These are phyloP conservation scores for Globisporangium barbulae DNA, from an alignment of 352 stramenopile genomes.

Conservation along the genomic window DNA sequence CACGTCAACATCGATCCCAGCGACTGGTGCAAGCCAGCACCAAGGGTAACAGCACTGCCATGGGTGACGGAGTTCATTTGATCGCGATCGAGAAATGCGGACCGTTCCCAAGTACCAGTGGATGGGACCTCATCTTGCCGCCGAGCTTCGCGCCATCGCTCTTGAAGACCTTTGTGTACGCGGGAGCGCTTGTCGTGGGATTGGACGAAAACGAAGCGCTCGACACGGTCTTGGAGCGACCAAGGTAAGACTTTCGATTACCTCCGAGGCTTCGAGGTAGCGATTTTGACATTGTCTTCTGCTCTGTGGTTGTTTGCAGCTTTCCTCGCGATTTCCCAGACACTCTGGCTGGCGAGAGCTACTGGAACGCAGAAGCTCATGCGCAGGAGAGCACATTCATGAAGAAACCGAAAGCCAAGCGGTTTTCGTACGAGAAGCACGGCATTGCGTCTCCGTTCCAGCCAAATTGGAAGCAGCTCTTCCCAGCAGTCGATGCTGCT, in stretches of 20 bases:
- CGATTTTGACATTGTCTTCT: not conserved
- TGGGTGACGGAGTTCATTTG: slow-evolving; percentile 27
- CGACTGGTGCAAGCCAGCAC: not conserved
- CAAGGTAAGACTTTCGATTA: slow-evolving; percentile 26
- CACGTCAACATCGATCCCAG: slow-evolving; percentile 21
- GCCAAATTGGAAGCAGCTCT: slow-evolving; percentile 55
- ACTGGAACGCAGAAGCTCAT: slow-evolving; percentile 41
- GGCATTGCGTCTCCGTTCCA: slow-evolving; percentile 56
- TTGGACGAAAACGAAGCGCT: slow-evolving; percentile 67
- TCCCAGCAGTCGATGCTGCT: slow-evolving; percentile 8
- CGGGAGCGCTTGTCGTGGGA: slow-evolving; percentile 64
- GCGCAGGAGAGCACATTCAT: slow-evolving; percentile 23
- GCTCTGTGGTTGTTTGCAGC: slow-evolving; percentile 24
- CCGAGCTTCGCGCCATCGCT: slow-evolving; percentile 41
- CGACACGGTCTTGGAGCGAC: slow-evolving; percentile 41
- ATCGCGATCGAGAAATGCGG: slow-evolving; percentile 37
- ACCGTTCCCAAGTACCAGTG: slow-evolving; percentile 44
- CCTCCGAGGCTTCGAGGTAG: not conserved
- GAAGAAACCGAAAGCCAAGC: slow-evolving; percentile 70
- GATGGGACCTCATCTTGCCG: slow-evolving; percentile 64
- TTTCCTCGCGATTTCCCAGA: slow-evolving; percentile 82
- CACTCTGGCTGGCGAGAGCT: slow-evolving; percentile 44
- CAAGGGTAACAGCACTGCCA: not conserved
- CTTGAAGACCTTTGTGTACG: slow-evolving; percentile 64
- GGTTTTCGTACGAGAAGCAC: slow-evolving; percentile 58